Base-by-base conservation (phyloP, 257 asterid species). In the Primulina eburnea region DNA sequence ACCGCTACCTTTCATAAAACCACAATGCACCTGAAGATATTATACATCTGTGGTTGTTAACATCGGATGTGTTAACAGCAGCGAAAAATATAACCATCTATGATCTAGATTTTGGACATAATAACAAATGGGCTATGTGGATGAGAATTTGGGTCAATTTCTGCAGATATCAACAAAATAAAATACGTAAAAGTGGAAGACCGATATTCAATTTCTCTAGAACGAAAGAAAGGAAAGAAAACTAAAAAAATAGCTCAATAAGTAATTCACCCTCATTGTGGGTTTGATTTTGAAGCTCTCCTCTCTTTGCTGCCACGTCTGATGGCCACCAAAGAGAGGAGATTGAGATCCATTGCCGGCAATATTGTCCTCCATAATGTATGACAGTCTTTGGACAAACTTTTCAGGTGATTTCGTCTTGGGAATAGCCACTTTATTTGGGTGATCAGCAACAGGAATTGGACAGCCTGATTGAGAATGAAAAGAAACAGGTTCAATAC, bases 291-390 rank as follows among this genome's bases (percentile, higher is more conserved):
- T 86, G 81, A 89, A 93, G 83, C 96, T 89, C 73, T 79, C 83
- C 8, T 90, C 89, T 79, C 99, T 89, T 77, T 87, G 89, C 75
- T 86, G 58, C 99, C 99, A 93, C 60, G 85, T 86, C 71, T 75
- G 85, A 76, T 87, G 88, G 71, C 97, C 97, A 76, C 97, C 97
- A 78, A 90, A 93, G 60, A 93, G 84, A 80, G 97, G 96, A 72
- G 87, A 72, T 29, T 82, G 85, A 73, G 97, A 82, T 76, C 82
- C 94, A 73, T 82, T 85, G 68, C 67, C 69, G 47, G 73, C 71
- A 64, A 64, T 65, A 71, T 62, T 71, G 73, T 90, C 94, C 76
- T 89, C 96, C 85, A 61, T 68, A 34, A 89, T 60, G 78, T 93
- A 93, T 21, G 89, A 87, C 47, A 93, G 83, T 34, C 76, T 82